Evolutionary conservation across 331 rosid genomes (phyloP).

Genomic region (Dryas integrifolia): DNA sequence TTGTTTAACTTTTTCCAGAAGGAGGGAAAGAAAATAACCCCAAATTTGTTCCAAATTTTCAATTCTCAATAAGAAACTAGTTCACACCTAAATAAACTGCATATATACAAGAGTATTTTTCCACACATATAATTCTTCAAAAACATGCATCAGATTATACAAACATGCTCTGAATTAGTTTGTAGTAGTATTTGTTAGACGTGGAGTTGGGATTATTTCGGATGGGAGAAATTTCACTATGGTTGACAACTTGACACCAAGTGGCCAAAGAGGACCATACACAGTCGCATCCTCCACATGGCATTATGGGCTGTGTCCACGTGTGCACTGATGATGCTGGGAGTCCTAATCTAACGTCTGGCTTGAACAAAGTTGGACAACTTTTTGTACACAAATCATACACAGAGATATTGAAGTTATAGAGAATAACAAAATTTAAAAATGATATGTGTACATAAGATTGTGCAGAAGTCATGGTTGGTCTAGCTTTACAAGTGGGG

Average conservation of each 20-base stretch:
- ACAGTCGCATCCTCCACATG: slow-evolving; percentile 3
- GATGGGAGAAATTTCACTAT: background rate
- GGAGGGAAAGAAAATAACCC: too few relatives aligned
- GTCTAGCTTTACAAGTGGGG: background rate
- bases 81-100: too few relatives aligned
- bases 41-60: too few relatives aligned
- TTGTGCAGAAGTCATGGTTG: background rate
- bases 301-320: slow-evolving; percentile 10
- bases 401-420: too few relatives aligned
- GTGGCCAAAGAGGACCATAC: background rate
- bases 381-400: background rate
- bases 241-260: background rate
- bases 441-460: too few relatives aligned
- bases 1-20: too few relatives aligned
- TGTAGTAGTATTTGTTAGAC: background rate
- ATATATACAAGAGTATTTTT: too few relatives aligned
- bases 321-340: slow-evolving; percentile 13
- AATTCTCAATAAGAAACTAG: too few relatives aligned
- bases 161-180: too few relatives aligned
- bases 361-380: background rate
- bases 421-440: too few relatives aligned
- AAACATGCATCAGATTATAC: too few relatives aligned
- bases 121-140: too few relatives aligned
- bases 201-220: background rate
- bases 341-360: slow-evolving; percentile 14